Base-by-base conservation (phyloP, 1,284 basidiomycete genomes). In the Ganoderma lucidum region DNA sequence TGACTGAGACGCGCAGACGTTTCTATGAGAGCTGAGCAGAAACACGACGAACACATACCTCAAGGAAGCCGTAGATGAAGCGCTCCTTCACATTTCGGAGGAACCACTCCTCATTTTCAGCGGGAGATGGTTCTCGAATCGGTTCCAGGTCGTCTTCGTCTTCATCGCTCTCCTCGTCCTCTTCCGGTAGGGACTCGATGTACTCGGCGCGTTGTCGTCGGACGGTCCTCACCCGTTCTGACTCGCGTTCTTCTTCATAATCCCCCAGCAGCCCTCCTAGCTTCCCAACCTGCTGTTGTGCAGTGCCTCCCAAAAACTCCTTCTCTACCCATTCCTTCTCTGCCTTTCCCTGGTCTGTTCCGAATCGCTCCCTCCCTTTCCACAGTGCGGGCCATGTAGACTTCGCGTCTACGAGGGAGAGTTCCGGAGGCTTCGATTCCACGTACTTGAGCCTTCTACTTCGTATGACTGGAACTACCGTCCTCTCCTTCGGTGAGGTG, bases 231-330 rank as follows among this genome's bases (percentile, higher is more conserved):
- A 87, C 79, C 39, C 89, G 82, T 74, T 93, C 89, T 0, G 85
- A 87, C 76, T 88, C 88, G 70, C 93, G 84, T 77, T 93, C 93
- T 74, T 92, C 92, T 73, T 93, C 93, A 73, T 92, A 93, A 6
- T 84, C 87, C 2, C 86, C 88, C 6, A 95, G 80, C 14, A 95
- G 81, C 15, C 79, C 77, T 0, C 88, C 93, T 8, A 94, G 80
- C 72, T 92, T 93, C 48, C 91, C 91, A 19, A 94, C 85, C 72
- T 90, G 87, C 67, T 88, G 87, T 55, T 80, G 83, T 10, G 61
- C 64, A 10, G 44, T 65, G 30, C 1, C 92, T 91, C 45, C 82
- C 70, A 94, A 75, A 76, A 95, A 94, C 28, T 84, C 81, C 23
- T 79, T 83, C 63, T 88, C 82, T 2, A 81, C 92, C 93, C 93